Evolutionary conservation across 2,329 filamentous ascomycete genomes (phyloP).

Genomic region (Pseudogymnoascus sp.): DNA sequence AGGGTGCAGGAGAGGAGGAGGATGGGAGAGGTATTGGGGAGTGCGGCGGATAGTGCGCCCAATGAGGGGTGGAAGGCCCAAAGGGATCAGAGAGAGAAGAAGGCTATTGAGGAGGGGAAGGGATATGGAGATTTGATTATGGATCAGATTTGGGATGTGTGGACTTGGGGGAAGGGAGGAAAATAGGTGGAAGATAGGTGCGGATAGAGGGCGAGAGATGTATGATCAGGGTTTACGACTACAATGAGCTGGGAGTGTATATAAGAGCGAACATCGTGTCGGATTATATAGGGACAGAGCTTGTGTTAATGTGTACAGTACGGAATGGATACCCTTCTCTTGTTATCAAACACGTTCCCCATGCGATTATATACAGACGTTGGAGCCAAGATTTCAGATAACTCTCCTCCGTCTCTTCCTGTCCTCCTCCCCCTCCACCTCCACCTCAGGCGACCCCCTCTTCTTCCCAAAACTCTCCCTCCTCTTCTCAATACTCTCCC

Average conservation of each 20-base stretch:
- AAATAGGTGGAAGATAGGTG: slow-evolving; percentile 21
- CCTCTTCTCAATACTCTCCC: slow-evolving; percentile 2
- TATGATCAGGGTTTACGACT: slow-evolving; percentile 17
- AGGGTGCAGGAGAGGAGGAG: slow-evolving; percentile 11
- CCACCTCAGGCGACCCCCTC: slow-evolving; percentile 1
- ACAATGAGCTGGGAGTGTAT: slow-evolving; percentile 8
- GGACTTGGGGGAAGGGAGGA: slow-evolving; percentile 36
- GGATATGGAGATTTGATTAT: slow-evolving; percentile 35
- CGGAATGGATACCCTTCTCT: slow-evolving; percentile 1
- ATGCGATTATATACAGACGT: neutral
- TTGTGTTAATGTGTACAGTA: slow-evolving; percentile 1
- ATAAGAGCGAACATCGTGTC: neutral
- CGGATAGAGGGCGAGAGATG: slow-evolving; percentile 22
- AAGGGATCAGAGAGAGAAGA: slow-evolving; percentile 25
- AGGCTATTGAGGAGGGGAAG: slow-evolving; percentile 30
- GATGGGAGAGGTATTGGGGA: slow-evolving; percentile 29
- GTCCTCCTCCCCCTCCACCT: neutral
- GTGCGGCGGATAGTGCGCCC: slow-evolving; percentile 31
- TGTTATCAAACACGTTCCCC: neutral
- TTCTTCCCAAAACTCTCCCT: neutral
- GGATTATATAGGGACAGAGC: neutral
- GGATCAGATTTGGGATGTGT: slow-evolving; percentile 40
- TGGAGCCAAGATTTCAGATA: neutral
- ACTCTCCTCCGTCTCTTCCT: neutral
- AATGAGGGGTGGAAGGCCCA: slow-evolving; percentile 29